Percentiles rank a stretch among this genome's conserved stretches.
Evolutionary conservation across 208 protist species (phyloP).

Genomic region (Trypanosoma melophagium): DNA sequence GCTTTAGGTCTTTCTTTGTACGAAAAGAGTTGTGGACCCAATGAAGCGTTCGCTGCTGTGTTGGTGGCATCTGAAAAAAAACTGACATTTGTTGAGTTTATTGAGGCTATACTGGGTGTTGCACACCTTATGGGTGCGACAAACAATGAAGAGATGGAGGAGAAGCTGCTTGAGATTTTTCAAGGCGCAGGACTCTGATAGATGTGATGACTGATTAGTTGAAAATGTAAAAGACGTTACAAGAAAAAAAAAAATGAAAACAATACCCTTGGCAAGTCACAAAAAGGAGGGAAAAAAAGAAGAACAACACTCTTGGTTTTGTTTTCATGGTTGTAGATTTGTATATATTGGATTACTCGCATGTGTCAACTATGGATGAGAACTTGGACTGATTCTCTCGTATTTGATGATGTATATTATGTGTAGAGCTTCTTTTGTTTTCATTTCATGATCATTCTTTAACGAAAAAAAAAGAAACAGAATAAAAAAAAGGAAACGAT

Average conservation of each 20-base stretch:
- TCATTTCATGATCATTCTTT: too few species aligned
- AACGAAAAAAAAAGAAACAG: too few species aligned
- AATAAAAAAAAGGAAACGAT: too few species aligned
- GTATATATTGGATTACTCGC: neutral
- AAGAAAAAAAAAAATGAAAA: constrained; percentile 9
- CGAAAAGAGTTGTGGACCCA: constrained; percentile 29
- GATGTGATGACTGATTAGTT: neutral
- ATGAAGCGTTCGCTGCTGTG: constrained; percentile 27
- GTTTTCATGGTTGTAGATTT: neutral
- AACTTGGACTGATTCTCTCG: too few species aligned
- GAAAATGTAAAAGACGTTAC: constrained; percentile 31
- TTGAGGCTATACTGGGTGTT: constrained; percentile 47
- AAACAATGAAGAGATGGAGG: constrained; percentile 8
- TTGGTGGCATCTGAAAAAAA: constrained; percentile 35
- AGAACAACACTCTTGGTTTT: neutral
- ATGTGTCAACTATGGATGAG: neutral
- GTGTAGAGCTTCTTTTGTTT: too few species aligned
- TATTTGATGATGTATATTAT: too few species aligned
- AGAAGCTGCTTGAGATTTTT: constrained; percentile 19
- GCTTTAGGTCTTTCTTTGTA: constrained; percentile 41
- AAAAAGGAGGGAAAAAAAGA: neutral
- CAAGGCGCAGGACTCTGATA: neutral
- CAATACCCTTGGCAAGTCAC: too few species aligned
- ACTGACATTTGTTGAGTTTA: constrained; percentile 78
- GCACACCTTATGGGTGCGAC: constrained; percentile 35